Evolutionary conservation across 768 basidiomycete genomes (phyloP), one percentile per base, ranked within the genome.

Genomic region (Tricholoma flavovirens): DNA sequence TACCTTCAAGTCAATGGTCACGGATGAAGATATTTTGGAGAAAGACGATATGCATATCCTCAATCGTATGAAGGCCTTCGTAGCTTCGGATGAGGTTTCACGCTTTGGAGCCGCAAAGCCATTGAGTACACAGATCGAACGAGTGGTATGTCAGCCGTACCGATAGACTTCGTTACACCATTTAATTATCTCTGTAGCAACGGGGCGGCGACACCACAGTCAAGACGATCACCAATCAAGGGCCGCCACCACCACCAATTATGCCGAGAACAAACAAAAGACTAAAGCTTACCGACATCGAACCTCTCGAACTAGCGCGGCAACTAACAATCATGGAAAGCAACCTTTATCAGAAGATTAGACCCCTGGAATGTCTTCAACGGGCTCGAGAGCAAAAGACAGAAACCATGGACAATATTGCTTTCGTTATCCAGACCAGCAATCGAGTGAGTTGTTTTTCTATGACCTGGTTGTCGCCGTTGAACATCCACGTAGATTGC

Each of bases 321-420:
- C 96, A 98, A 68, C 73, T 98, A 58, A 98, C 96, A 1, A 85
- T 97, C 57, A 78, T 95, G 75, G 96, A 98, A 70, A 89, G 87
- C 60, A 76, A 80, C 48, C 72, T 95, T 40, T 98, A 93, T 73
- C 87, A 88, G 71, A 86, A 83, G 68, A 96, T 98, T 62, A 84
- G 84, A 33, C 88, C 92, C 0, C 86, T 87, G 72, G 96, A 98
- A 69, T 98, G 93, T 73, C 74, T 98, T 17, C 84, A 87, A 71
- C 86, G 83, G 64, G 90, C 89, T 7, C 82, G 89, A 35, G 88
- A 91, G 62, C 84, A 88, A 62, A 86, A 77, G 68, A 79, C 79
- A 1, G 88, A 89, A 43, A 78, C 82, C 56, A 76, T 83, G 43
- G 91, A 93, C 61, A 95, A 93, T 64, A 93, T 98, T 57, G 83